Base-by-base conservation (phyloP, 352 stramenopile genomes). In the Phytopythium litorale region DNA sequence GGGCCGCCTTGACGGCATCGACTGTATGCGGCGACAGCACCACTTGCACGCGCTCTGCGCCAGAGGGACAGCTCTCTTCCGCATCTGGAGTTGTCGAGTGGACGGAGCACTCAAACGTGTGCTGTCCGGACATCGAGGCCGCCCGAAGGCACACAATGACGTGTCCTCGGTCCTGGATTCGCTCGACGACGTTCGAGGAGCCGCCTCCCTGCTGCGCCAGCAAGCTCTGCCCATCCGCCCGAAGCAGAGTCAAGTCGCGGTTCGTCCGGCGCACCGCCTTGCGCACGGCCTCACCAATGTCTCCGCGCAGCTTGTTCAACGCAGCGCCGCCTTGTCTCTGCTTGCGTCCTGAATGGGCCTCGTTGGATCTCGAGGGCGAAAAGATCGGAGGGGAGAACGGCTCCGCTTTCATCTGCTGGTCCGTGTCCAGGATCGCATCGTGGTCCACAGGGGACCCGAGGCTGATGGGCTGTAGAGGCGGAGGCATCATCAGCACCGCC, bases 351-450 rank as follows among this genome's bases (percentile, higher is more conserved):
- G 33, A 28, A 11, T 32, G 32, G 6, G 19, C 45, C 30, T 23
- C 38, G n/a, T 37, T 28, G 42, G 70, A 45, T 40, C 85, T 88
- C 2, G 73, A 67, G 7, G 82, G 79, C 13, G 79, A 91, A 57
- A 87, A 87, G 38, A 85, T 76, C 35, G 80, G 67, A 7, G 74
- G 72, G 21, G 72, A 65, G 55, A 89, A 88, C 18, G 63, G 63
- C 56, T 91, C 82, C 0, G 71, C 58, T 65, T 69, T 75, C 75
- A 89, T 79, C 28, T 91, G 72, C 50, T 75, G 65, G 46, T 78
- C 78, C 21, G 79, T 88, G 52, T 91, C 82, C 8, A 72, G 58
- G 45, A 89, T 91, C 18, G 65, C 64, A 50, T 91, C 82, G 33
- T 70, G 57, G 4, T 71, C 63, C 0, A 42, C 67, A 9, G 59